Base-by-base conservation (phyloP, 2,329 filamentous ascomycete species). In the Magnaporthiopsis poae region DNA sequence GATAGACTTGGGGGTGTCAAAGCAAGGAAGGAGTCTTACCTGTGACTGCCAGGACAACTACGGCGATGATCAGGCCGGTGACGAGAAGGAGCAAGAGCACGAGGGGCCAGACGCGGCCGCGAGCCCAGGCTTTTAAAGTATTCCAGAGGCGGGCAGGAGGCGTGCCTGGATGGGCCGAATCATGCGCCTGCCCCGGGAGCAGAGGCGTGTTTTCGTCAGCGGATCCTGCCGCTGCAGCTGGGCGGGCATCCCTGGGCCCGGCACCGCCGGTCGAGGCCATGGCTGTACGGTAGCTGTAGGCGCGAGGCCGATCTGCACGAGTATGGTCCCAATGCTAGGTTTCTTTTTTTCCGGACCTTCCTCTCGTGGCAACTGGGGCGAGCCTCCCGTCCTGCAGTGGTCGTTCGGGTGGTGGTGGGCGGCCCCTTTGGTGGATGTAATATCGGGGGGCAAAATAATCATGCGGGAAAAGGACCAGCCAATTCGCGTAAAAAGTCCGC, bases 61-160 rank as follows among this genome's bases (percentile, higher is more conserved):
- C 63, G 0, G 65, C 66, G 7, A 69, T 61, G 61, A 68, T 67
- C 33, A 70, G 66, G 21, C 67, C 69, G 39, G 66, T 63, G 56
- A 69, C 62, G 27, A 64, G 36, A 29, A 64, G 62, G 31, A 64
- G 62, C 39, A 64, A 56, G n/a, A 31, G 35, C 36, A 11, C 5
- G 8, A 46, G 18, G 27, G 46, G 39, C 31, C 31, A 27, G 25
- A 29, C n/a, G 12, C 62, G 62, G 39, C 46, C 21, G 62, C 62
- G 62, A 39, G 25, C 31, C 62, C 62, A 64, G 5, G 15, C 35
- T 64, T 64, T 64, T 64, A 64, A 31, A 31, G n/a, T 64, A 31
- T 64, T 39, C 62, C 35, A 64, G 36, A 64, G 18, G 46, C 39
- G 62, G 62, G 31, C 31, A 31, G 62, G 12, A 39, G 21, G n/a